Percentiles rank a stretch among this genome's conserved stretches.
Evolutionary conservation across 371 early-diverging fungal genomes (phyloP).

Genomic region (Mortierella sp.): DNA sequence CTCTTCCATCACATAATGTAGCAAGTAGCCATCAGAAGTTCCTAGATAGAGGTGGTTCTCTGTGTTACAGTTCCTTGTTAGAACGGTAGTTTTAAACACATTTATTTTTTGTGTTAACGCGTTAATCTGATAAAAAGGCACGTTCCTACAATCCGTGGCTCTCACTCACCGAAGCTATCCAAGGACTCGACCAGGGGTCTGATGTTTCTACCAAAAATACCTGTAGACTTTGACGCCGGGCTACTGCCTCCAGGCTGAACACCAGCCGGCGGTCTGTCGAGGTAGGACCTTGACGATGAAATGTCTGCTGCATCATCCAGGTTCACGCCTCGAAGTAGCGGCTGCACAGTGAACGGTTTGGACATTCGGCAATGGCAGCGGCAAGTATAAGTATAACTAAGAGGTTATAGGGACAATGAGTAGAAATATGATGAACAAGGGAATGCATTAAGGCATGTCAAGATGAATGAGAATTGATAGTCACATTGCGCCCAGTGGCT

Average conservation of each 20-base stretch:
- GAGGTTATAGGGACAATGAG: not conserved
- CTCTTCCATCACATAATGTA: slow-evolving; percentile 73
- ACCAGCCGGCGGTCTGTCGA: slow-evolving; percentile 28
- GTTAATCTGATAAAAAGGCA: not conserved
- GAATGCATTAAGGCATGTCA: not conserved
- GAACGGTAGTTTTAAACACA: not conserved
- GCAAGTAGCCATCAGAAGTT: slow-evolving; percentile 78
- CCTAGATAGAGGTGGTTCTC: slow-evolving; percentile 76
- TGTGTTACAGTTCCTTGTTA: slow-evolving; percentile 5
- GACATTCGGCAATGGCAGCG: slow-evolving; percentile 23
- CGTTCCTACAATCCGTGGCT: not conserved
- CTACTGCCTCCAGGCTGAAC: slow-evolving; percentile 16
- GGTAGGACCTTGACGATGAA: slow-evolving; percentile 32
- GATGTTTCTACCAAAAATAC: slow-evolving; percentile 39
- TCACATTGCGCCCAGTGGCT: slow-evolving; percentile 13
- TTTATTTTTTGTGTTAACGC: not conserved
- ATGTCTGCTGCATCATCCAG: slow-evolving; percentile 36
- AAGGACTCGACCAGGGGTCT: slow-evolving; percentile 60
- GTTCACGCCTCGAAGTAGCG: slow-evolving; percentile 44
- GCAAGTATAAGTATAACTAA: not conserved
- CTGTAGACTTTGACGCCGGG: slow-evolving; percentile 31
- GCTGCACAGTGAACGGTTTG: slow-evolving; percentile 43
- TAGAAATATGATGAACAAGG: not conserved
- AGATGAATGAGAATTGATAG: not conserved
- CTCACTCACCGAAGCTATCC: slow-evolving; percentile 68